Evolutionary conservation across 305 asterid species (phyloP), one percentile per base, ranked within the genome.

Genomic region (Plantago coronopus): DNA sequence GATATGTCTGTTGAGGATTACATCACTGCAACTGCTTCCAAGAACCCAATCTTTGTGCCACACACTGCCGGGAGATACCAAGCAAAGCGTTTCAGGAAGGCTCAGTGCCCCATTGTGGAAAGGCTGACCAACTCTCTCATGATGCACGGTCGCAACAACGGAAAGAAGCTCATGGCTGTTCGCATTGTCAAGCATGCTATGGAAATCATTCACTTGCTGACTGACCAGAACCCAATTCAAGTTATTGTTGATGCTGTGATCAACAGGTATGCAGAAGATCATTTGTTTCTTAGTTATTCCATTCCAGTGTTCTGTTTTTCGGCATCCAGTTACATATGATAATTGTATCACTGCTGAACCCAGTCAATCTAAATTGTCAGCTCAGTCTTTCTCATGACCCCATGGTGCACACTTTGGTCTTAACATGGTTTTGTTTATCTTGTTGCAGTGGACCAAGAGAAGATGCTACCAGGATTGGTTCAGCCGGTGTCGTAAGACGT

Each of bases 401-500:
- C 15, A 17, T 0, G 4, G 21, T 12, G 8, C 13, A 17, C 8
- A 4, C 5, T 51, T 18, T 0, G 6, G 16, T 53, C 17, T 15
- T 34, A 13, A 60, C 57, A 1, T 67, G 17, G 17, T 1, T 14
- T 21, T 42, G 14, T 46, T 42, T 27, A 31, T 34, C n/a, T 63
- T 67, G 15, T 34, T 67, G 50, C 63, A 86, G 95, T 81, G 96
- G 94, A 17, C 96, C 96, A 58, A 81, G 94, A 47, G 95, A 84
- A 80, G 95, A 87, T 74, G 94, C 95, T 0, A 87, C 95, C 19
- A 84, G 95, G 69, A 84, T 87, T 50, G 96, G 96, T 47, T 85
- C 94, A 8, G 89, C 96, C 44, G 94, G 96, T 76, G 94, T 87
- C 65, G 96, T 87, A 62, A 87, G 94, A 43, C 89, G 94, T 27